phyloP scores from a whole-genome alignment of 169 alveolate species.

The Fabrea salina region DNA sequence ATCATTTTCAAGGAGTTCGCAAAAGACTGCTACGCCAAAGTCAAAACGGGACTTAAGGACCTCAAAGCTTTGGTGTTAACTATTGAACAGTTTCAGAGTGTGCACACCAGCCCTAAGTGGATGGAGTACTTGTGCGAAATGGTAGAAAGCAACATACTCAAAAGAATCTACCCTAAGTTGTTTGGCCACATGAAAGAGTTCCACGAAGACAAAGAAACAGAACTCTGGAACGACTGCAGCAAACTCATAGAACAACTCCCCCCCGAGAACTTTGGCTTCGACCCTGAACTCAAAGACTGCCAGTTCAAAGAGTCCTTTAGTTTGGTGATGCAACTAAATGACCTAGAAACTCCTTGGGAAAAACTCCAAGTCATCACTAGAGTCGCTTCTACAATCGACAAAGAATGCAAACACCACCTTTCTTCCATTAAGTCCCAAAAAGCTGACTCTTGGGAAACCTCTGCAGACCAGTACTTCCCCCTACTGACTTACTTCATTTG shows the following conservation, averaged over 20 bases:
- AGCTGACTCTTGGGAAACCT: conserved; percentile 29
- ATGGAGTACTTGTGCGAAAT: neutral
- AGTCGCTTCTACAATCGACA: conserved; percentile 1
- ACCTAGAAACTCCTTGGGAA: conserved; percentile 12
- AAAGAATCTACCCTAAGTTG: neutral
- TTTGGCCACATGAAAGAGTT: conserved; percentile 6
- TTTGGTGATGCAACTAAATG: neutral
- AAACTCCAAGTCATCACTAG: neutral
- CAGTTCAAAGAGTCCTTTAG: neutral
- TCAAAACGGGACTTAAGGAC: neutral
- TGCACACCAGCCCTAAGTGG: neutral
- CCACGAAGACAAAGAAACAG: neutral
- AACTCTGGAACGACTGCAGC: neutral
- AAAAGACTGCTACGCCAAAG: conserved; percentile 6
- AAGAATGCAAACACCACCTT: neutral
- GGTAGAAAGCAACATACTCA: conserved; percentile 20
- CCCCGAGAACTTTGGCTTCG: neutral
- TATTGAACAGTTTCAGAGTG: neutral
- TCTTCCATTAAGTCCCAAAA: neutral
- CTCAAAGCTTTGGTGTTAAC: neutral
- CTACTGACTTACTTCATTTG: neutral
- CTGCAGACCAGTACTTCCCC: conserved; percentile 27
- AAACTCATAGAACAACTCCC: neutral
- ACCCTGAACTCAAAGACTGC: neutral
- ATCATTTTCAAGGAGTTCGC: conserved; percentile 20